Conservation (phyloP, 345 rosid genomes). For the Syzygium aqueum region DNA sequence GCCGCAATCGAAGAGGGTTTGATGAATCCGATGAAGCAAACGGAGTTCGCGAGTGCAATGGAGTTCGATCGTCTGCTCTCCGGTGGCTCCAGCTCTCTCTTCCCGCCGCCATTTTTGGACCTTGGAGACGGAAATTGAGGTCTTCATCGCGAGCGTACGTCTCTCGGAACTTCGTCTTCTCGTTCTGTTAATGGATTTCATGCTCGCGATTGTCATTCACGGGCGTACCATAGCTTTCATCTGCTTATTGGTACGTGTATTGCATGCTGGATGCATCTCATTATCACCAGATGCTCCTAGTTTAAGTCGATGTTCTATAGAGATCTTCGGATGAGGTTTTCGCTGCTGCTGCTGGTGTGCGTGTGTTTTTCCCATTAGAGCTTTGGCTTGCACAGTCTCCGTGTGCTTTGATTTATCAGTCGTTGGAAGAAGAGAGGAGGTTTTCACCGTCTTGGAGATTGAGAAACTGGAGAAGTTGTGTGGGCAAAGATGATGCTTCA, state of each 20-base stretch:
- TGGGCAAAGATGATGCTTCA: not conserved
- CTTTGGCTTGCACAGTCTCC: not conserved
- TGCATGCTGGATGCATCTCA: not conserved
- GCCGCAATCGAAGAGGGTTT: not conserved
- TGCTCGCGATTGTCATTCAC: not conserved
- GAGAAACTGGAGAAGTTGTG: not conserved
- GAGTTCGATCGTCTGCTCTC: not conserved
- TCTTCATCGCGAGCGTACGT: not conserved
- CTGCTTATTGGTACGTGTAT: not conserved
- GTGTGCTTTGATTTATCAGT: not conserved
- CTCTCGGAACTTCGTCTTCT: not conserved
- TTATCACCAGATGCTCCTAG: not conserved
- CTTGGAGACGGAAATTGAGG: not conserved
- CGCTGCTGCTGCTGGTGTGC: not conserved
- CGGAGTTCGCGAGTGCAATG: not conserved
- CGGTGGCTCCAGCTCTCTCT: not conserved
- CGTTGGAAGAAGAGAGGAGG: not conserved
- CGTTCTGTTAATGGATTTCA: not conserved
- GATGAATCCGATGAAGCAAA: not conserved
- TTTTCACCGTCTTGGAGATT: not conserved
- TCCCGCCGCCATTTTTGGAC: not conserved
- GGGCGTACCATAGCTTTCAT: not conserved
- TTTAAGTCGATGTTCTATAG: no score
- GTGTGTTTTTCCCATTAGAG: no score
- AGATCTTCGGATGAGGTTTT: not conserved